Evolutionary conservation across 164 flowering plant genomes (phyloP), one percentile per base, ranked within the genome.

Genomic region (Kalanchoe fedtschenkoi): DNA sequence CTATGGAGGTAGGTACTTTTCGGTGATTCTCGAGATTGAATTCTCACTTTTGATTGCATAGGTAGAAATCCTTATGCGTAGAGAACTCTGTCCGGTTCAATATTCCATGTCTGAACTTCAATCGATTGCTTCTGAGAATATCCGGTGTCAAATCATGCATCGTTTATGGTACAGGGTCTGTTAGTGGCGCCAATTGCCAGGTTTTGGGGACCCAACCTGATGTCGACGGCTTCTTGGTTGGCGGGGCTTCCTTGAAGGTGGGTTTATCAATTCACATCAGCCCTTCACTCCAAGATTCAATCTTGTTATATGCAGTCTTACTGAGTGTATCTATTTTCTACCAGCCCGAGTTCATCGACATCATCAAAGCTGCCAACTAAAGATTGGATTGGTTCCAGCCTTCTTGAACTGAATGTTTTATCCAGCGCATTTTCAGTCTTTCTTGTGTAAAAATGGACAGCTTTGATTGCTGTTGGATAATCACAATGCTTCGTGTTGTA

Each of bases 141-240:
- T 16, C 16, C 33, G 37, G 14, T 43, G n/a, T n/a, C n/a, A n/a
- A n/a, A n/a, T n/a, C n/a, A n/a, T n/a, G n/a, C n/a, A n/a, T n/a
- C n/a, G n/a, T n/a, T n/a, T n/a, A n/a, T 46, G 6, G 57, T 72
- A 61, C 72, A 86, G 89, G 91, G 19, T 91, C 97, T 65, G 96
- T 91, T 17, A 88, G 66, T 74, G 96, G 86, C 14, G 89, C 69
- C 15, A 91, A 86, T 83, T 80, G 93, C 84, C 78, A 79, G 56
- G 97, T 83, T 63, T 69, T 91, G 74, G 93, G 88, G 2, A 75
- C 63, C 34, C 74, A 86, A 70, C 80, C 88, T 34, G 97, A 90
- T 71, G 78, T 88, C 35, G 97, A 88, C 72, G 97, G 97, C 8
- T 90, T 90, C 70, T 75, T 90, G 72, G 97, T 90, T 63, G 97